These are phyloP conservation scores for Penicillium subrubescens DNA, from an alignment of 495 filamentous ascomycete genomes.

Conservation along the genomic window DNA sequence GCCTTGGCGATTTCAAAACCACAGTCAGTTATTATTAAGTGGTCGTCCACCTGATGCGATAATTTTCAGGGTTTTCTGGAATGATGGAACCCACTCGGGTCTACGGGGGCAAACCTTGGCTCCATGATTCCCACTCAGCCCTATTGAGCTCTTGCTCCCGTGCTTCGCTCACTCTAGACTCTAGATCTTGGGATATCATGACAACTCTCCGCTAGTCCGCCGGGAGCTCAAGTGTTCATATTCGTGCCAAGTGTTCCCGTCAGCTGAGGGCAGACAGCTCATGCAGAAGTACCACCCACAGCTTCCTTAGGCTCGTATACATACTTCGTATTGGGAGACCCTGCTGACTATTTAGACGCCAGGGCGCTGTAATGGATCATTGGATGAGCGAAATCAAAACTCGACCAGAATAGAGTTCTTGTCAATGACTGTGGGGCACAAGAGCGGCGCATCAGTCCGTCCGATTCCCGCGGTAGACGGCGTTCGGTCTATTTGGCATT, in stretches of 20 bases:
- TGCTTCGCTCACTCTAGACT: background rate
- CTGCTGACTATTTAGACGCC: background rate
- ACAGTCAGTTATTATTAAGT: background rate
- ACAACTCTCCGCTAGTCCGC: background rate
- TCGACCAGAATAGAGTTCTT: background rate
- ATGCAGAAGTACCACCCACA: background rate
- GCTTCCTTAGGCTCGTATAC: background rate
- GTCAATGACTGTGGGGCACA: background rate
- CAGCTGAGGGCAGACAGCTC: background rate
- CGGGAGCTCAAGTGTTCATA: background rate
- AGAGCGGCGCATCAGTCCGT: slow-evolving; percentile 13
- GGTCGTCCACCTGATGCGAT: background rate
- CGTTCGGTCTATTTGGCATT: slow-evolving; percentile 1
- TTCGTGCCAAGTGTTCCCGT: background rate
- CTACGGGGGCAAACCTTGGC: background rate
- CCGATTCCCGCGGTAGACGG: slow-evolving; percentile 7
- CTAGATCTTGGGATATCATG: too few relatives aligned
- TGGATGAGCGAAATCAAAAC: background rate
- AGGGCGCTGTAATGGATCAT: background rate
- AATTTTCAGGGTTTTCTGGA: background rate
- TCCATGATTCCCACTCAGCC: background rate
- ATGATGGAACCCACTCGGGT: background rate
- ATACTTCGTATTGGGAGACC: background rate
- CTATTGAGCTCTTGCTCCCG: background rate
- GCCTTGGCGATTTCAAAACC: background rate